Conservation (phyloP, 495 filamentous ascomycete genomes). For the Trichoderma orchidacearum region DNA sequence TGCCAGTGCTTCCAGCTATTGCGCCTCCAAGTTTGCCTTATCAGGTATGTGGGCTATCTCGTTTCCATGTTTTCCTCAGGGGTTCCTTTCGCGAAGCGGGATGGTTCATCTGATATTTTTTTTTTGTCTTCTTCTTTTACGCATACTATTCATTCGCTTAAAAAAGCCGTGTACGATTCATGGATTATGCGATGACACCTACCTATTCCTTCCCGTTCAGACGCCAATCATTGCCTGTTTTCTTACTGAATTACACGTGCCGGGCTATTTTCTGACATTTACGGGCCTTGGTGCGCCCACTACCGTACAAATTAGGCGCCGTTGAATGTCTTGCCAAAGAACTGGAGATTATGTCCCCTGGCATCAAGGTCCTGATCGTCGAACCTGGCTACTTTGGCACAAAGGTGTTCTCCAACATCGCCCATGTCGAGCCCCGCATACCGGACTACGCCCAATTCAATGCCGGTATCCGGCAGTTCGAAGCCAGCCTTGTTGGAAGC, state of each 20-base stretch:
- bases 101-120: neutral
- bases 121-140: too few species aligned
- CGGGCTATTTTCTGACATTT: neutral
- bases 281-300: neutral
- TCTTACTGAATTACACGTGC: neutral
- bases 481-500: neutral
- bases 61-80: neutral
- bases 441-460: constrained; percentile 7
- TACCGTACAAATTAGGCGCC: constrained; percentile 3
- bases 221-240: neutral
- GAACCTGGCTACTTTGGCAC: constrained; percentile 11
- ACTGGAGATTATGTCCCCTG: constrained; percentile 2
- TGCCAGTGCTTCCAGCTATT: constrained; percentile 7
- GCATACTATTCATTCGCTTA: neutral
- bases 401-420: neutral
- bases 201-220: neutral
- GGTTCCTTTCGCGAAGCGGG: neutral
- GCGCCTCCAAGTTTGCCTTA: constrained; percentile 9
- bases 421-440: constrained; percentile 1
- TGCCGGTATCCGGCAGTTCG: constrained; percentile 2
- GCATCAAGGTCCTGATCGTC: constrained; percentile 8
- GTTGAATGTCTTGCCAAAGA: constrained; percentile 11
- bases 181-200: neutral
- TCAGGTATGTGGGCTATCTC: neutral
- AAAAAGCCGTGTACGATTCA: neutral